Evolutionary conservation across 768 basidiomycete genomes (phyloP), one percentile per base, ranked within the genome.

Genomic region (Pisolithus sp.): DNA sequence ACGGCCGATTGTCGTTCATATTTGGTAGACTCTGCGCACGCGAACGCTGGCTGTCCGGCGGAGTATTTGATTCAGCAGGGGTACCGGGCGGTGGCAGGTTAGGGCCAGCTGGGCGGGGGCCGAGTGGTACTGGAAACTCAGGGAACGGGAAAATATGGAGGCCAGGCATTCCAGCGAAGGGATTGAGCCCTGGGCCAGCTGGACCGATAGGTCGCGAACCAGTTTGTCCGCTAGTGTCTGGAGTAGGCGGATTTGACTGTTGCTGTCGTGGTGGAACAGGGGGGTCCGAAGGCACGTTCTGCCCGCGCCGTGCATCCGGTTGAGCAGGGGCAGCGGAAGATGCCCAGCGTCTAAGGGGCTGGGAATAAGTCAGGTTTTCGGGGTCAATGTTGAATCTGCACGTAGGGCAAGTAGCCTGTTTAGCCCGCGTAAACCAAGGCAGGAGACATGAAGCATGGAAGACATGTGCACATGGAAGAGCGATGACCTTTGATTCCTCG

Each of bases 331-430:
- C 56, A 46, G 53, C 50, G 8, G 49, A 38, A 21, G 18, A 38
- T 41, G 26, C 34, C 47, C 56, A 59, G 30, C 50, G 65, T 54
- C 62, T 56, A 17, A 59, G 47, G 9, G 24, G 54, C 2, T 62
- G 59, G 34, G 59, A 58, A 50, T 73, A 80, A 0, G 86, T 88
- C 43, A 89, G 65, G 51, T 83, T 83, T 50, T 88, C 82, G 0
- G 89, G 89, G 60, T 91, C 89, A 49, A 91, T 79, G 56, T 91
- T 83, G 59, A 91, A 91, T 55, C 89, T 72, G 67, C 89, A 91
- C 0, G 86, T 86, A 0, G 89, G 89, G 57, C 89, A 91, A 2
- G 89, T 90, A 18, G 89, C 89, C 57, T 86, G 85, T 40, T 74
- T 76, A 10, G 87, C 85, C 52, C 85, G 74, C 3, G 88, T 80